phyloP scores from a whole-genome alignment of 192 early-diverging fungal genomes.

The Linderina pennispora region DNA sequence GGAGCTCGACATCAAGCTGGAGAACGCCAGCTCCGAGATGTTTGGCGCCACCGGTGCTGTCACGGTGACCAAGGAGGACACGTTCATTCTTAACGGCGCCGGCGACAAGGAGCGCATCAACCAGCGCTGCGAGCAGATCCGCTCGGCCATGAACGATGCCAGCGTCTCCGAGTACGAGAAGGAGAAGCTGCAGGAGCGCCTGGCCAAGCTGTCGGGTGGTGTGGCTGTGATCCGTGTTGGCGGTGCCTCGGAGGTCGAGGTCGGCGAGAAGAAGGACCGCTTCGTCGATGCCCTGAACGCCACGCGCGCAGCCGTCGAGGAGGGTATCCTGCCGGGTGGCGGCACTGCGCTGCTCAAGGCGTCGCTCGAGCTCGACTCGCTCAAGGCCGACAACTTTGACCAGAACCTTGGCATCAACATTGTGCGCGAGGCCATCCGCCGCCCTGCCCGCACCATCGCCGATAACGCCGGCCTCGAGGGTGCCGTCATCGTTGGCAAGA shows the following conservation, averaged over 20 bases:
- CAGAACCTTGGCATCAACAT: constrained; percentile 98
- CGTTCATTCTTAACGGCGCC: constrained; percentile 93
- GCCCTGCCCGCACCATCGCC: constrained; percentile 90
- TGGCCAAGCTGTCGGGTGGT: constrained; percentile 97
- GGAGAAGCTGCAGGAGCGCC: constrained; percentile 99
- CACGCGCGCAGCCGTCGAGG: constrained; percentile 98
- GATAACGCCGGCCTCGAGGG: constrained; percentile 98
- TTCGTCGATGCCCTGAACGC: constrained; percentile 98
- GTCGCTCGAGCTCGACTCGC: constrained; percentile 65
- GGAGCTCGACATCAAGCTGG: constrained; percentile 95
- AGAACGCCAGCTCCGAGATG: constrained; percentile 86
- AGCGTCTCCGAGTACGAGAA: constrained; percentile 95
- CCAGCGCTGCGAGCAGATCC: constrained; percentile 97
- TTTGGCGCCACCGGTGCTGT: constrained; percentile 85
- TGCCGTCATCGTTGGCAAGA: constrained; percentile 90
- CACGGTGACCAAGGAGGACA: constrained; percentile 98
- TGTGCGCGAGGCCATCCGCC: constrained; percentile 88
- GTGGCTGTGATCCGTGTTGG: constrained; percentile 99
- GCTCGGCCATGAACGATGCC: constrained; percentile 73
- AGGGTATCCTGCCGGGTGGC: constrained; percentile 98
- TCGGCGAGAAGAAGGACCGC: constrained; percentile 99
- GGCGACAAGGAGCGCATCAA: constrained; percentile 84
- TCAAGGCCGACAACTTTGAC: constrained; percentile 98
- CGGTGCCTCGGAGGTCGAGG: constrained; percentile 97
- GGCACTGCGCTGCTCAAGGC: constrained; percentile 97